Base-by-base conservation (phyloP, 805 yeast genomes). In the Kurtzmaniella cleridarum region DNA sequence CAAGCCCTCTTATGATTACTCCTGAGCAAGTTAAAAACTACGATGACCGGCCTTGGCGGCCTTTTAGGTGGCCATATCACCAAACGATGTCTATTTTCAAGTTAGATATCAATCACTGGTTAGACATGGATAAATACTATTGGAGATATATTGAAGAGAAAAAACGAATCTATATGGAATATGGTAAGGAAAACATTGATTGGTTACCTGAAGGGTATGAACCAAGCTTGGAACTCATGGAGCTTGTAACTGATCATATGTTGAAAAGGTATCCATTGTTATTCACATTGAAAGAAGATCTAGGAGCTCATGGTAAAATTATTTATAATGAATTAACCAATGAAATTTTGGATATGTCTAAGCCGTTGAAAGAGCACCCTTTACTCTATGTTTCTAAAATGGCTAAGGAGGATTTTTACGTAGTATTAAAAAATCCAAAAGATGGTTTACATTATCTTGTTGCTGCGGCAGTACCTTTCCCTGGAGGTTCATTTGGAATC, bases 31-130 rank as follows among this genome's bases (percentile, higher is more conserved):
- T 81, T 9, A 63, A 65, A 45, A 72, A 70, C 17, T 79, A 80
- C 51, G 86, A 82, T 48, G 89, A 80, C 49, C 67, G 89, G 54
- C 88, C 89, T 10, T 82, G 89, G 89, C 68, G 89, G 60, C 88
- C 88, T 7, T 82, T 82, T 61, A 66, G 89, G 51, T 79, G 84
- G 81, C 89, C 89, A 23, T 82, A 82, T 52, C 87, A 81, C 57
- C 89, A 82, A 58, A 82, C 88, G 2, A 82, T 82, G 89, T 74
- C 83, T 12, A 80, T 82, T 35, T 81, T 72, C 64, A 79, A 77
- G 53, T 66, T 82, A n/a, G 85, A 81, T 52, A 66, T 79, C 28
- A 81, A 81, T 56, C 84, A 82, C 59, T 82, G 89, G 89, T 60
- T 82, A 46, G 88, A 82, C 50, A 82, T 82, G 88, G 89, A 82